Base-by-base conservation (phyloP, 2,329 filamentous ascomycete species). In the Aspergillus sp. region DNA sequence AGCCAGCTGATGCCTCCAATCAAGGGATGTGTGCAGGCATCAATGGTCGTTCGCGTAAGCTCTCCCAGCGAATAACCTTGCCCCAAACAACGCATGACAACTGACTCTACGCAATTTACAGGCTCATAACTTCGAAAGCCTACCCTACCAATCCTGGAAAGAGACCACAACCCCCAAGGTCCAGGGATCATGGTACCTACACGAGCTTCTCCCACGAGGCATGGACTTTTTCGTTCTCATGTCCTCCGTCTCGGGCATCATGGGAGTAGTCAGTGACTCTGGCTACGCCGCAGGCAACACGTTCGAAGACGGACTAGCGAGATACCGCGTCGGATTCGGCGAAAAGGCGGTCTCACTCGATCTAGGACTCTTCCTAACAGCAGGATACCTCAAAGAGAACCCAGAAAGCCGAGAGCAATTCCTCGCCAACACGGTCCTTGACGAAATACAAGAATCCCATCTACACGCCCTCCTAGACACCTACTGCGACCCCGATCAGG, bases 251-350 rank as follows among this genome's bases (percentile, higher is more conserved):
- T 71, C 75, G 42, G 75, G 75, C 1, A 64, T 82, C 19, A 65
- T 79, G 2, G 81, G 81, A 3, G 77, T 78, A 38, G 60, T 74
- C 3, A 75, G 76, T 5, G 70, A 83, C 52, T 73, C 79, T 5
- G 79, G 77, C 60, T 78, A 78, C 59, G 68, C 70, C 1, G 73
- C 75, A 8, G 75, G 67, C n/a, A 71, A 72, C 56, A 69, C 73
- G 1, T 78, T 71, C 64, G 68, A 76, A 52, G 73, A 75, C 41
- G 69, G 69, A 3, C 60, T 76, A 10, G 73, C 72, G 0, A 64
- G 58, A 25, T 62, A 72, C 21, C 72, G 73, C 5, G 30, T 60
- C 10, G 41, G 42, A 11, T 25, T 54, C 11, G 62, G 62, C n/a
- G 62, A 64, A 51, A 49, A 55, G 5, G 63, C 63, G 1, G 54